Conservation (phyloP, 139 green algal species). For the Chlamydomonas schloesseri region DNA sequence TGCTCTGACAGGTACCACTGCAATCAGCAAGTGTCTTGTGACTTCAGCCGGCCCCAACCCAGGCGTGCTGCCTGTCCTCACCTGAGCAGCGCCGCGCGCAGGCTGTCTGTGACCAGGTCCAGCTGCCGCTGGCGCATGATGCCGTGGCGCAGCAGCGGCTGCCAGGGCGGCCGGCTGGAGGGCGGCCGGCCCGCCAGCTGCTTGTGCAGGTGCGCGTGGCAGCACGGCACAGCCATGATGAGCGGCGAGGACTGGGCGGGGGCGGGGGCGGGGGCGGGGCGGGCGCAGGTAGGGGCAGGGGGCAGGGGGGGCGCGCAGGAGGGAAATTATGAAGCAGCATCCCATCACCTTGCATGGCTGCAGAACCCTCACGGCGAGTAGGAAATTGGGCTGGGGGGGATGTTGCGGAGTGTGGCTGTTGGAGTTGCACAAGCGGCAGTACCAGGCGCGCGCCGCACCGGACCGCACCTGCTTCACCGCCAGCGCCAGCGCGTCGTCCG, state of each 20-base stretch:
- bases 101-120: constrained; percentile 72
- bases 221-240: constrained; percentile 75
- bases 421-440: too few species aligned
- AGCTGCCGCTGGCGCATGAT: constrained; percentile 71
- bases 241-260: constrained; percentile 45
- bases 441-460: too few species aligned
- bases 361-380: too few species aligned
- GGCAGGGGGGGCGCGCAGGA: background rate
- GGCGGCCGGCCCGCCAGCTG: constrained; percentile 51
- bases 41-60: too few species aligned
- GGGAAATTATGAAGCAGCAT: background rate
- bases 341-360: too few species aligned
- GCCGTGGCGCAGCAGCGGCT: constrained; percentile 64
- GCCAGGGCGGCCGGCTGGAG: constrained; percentile 24
- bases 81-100: constrained; percentile 54
- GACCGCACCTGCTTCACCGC: constrained; percentile 67
- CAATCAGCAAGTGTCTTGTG: too few species aligned
- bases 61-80: too few species aligned
- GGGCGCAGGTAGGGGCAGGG: background rate
- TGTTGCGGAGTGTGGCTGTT: too few species aligned
- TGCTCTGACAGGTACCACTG: too few species aligned
- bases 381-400: too few species aligned
- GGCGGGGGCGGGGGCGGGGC: background rate
- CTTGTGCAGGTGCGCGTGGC: constrained; percentile 73
- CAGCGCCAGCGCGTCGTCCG: constrained; percentile 71